Conservation (phyloP, 2,329 filamentous ascomycete genomes). For the Cryphonectria radicalis region DNA sequence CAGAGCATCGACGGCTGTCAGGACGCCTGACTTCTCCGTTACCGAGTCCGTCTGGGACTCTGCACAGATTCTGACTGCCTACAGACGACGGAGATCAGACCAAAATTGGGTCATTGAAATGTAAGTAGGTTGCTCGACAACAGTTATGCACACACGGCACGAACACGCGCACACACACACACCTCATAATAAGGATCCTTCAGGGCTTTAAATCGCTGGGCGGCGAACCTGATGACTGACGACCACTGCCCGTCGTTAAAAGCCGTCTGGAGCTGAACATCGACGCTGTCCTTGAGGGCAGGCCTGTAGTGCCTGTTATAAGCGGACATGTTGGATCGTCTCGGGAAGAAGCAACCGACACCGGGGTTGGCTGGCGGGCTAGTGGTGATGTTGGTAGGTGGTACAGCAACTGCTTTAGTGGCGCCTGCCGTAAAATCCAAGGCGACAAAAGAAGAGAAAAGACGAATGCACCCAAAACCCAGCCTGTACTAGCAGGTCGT, state of each 20-base stretch:
- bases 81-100: background rate
- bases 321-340: conserved; percentile 19
- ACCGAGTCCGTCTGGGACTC: conserved; percentile 58
- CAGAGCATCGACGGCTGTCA: conserved; percentile 50
- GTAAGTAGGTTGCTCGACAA: background rate
- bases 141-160: background rate
- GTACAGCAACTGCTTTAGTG: background rate
- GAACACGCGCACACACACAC: conserved; percentile 27
- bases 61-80: conserved; percentile 55
- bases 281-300: conserved; percentile 54
- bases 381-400: conserved; percentile 2
- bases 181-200: conserved; percentile 63
- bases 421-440: background rate
- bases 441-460: background rate
- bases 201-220: conserved; percentile 52
- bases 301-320: conserved; percentile 39
- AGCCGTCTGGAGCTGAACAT: conserved; percentile 59
- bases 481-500: background rate
- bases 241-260: conserved; percentile 60
- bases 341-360: background rate
- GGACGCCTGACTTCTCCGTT: conserved; percentile 48
- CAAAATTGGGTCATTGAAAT: too few relatives aligned
- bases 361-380: background rate
- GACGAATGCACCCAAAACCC: background rate
- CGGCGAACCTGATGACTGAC: conserved; percentile 54